A percentile compares a stretch with the other conserved stretches of the same genome.
These are phyloP conservation scores for Scutellaria barbata DNA, from an alignment of 257 asterid genomes.

Conservation along the genomic window DNA sequence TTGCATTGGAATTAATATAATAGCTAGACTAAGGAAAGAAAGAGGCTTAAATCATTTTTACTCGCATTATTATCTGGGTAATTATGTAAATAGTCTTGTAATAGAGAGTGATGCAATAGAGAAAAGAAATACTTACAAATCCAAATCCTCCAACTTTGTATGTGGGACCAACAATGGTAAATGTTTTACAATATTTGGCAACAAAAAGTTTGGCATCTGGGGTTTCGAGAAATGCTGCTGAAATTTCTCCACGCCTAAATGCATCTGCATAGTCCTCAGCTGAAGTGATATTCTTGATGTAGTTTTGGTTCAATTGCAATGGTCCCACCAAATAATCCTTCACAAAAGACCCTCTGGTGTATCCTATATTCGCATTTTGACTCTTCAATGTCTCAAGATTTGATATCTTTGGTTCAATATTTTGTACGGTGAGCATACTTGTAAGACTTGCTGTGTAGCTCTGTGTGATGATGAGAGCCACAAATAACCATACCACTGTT, in stretches of 20 bases:
- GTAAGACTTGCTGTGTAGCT: slow-evolving; percentile 53
- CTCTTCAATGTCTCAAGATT: slow-evolving; percentile 39
- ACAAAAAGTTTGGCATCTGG: slow-evolving; percentile 46
- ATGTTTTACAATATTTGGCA: slow-evolving; percentile 50
- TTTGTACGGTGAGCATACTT: slow-evolving; percentile 47
- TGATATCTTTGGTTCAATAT: slow-evolving; percentile 37
- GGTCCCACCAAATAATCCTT: slow-evolving; percentile 27
- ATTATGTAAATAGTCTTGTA: too few species aligned
- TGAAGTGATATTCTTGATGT: slow-evolving; percentile 11
- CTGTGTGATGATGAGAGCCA: slow-evolving; percentile 48
- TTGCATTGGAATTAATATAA: too few species aligned
- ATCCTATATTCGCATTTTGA: slow-evolving; percentile 41
- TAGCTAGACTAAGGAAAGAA: too few species aligned
- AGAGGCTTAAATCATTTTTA: too few species aligned
- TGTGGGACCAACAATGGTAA: slow-evolving; percentile 44
- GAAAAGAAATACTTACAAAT: slow-evolving; percentile 35
- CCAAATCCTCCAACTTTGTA: slow-evolving; percentile 54
- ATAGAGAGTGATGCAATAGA: background rate
- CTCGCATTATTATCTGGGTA: too few species aligned
- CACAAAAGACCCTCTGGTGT: slow-evolving; percentile 38
- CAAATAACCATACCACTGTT: slow-evolving; percentile 47
- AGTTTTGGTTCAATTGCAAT: slow-evolving; percentile 25
- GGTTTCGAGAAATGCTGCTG: slow-evolving; percentile 49
- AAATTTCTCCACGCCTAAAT: slow-evolving; percentile 38
- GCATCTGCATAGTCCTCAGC: slow-evolving; percentile 32